Percentiles rank a stretch among this genome's conserved stretches.
phyloP scores from a whole-genome alignment of 2,329 filamentous ascomycete genomes.

The Fonsecaea erecta region DNA sequence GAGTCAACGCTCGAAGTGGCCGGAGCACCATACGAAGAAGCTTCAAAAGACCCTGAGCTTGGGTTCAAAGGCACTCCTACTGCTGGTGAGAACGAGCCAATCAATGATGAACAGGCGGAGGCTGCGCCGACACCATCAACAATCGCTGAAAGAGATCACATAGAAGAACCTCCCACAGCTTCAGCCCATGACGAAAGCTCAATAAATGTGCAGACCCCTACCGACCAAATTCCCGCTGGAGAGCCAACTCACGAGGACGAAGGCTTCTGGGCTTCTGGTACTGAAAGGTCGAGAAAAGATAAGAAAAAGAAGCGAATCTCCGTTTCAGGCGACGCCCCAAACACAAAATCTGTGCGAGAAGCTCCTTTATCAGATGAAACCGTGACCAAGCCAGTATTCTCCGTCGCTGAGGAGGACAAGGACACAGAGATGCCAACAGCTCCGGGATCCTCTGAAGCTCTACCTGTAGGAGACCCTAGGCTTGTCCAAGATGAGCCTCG shows the following conservation, averaged over 20 bases:
- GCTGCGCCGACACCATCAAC: background rate
- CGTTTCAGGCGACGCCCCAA: constrained; percentile 14
- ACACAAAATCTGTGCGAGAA: background rate
- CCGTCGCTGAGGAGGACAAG: background rate
- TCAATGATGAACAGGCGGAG: background rate
- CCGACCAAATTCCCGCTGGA: background rate
- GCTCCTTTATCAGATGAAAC: background rate
- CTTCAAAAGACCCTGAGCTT: background rate
- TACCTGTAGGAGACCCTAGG: background rate
- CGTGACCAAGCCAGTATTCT: background rate
- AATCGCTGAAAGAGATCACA: background rate
- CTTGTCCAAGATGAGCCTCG: background rate
- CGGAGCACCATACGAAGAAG: background rate
- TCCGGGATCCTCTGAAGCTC: background rate
- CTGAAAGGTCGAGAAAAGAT: constrained; percentile 28
- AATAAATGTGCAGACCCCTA: background rate
- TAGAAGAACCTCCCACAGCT: background rate
- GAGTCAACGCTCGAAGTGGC: background rate
- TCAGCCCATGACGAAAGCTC: background rate
- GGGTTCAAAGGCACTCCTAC: background rate
- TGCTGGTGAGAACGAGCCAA: background rate
- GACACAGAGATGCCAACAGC: background rate
- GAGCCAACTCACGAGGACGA: constrained; percentile 16
- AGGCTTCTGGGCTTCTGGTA: constrained; percentile 1
- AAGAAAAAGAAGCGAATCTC: constrained; percentile 35